These are phyloP conservation scores for Omphalotus guepiniiformis DNA, from an alignment of 768 basidiomycete genomes.

Conservation along the genomic window DNA sequence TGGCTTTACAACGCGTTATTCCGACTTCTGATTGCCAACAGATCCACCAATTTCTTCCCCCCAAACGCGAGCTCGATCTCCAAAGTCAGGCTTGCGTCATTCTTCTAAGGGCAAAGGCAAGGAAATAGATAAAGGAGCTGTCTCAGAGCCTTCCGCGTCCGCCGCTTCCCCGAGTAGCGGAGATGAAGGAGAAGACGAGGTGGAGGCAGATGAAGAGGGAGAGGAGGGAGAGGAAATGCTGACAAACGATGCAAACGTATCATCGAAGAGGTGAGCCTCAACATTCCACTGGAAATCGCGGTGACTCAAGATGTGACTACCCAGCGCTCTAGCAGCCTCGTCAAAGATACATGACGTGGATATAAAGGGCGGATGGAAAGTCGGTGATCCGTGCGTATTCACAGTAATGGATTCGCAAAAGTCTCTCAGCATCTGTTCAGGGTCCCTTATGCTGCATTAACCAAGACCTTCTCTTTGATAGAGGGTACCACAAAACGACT, in stretches of 20 bases:
- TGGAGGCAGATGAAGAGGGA: slow-evolving; percentile 31
- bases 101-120: slow-evolving; percentile 17
- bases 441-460: slow-evolving; percentile 91
- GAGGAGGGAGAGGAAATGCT: slow-evolving; percentile 40
- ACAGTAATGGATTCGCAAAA: neutral
- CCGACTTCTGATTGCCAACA: neutral
- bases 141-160: slow-evolving; percentile 25
- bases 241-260: slow-evolving; percentile 33
- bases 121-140: slow-evolving; percentile 22
- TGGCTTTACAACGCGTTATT: neutral
- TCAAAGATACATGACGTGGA: slow-evolving; percentile 65
- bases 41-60: neutral
- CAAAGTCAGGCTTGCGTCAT: neutral
- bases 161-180: slow-evolving; percentile 28
- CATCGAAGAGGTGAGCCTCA: slow-evolving; percentile 60
- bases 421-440: slow-evolving; percentile 33
- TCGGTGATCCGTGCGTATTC: slow-evolving; percentile 69
- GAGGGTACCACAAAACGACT: slow-evolving; percentile 94
- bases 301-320: neutral
- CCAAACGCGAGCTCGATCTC: neutral
- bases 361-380: slow-evolving; percentile 78
- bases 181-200: slow-evolving; percentile 38
- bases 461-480: slow-evolving; percentile 83
- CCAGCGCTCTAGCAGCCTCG: slow-evolving; percentile 67
- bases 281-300: neutral